These are phyloP conservation scores for Neurospora crassa DNA, from an alignment of 2,329 filamentous ascomycete genomes.

Conservation along the genomic window DNA sequence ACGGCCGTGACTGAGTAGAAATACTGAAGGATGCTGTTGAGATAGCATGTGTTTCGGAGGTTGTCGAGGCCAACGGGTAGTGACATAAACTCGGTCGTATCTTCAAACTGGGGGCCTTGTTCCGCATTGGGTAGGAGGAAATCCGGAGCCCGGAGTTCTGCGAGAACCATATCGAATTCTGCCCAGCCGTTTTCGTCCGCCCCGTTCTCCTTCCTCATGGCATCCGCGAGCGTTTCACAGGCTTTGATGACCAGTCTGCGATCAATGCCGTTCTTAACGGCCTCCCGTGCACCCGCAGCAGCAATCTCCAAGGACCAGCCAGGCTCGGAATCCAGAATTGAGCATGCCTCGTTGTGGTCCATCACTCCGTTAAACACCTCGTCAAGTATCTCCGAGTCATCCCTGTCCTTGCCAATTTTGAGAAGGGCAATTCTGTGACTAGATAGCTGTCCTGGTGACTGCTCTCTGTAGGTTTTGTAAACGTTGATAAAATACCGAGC, in stretches of 20 bases:
- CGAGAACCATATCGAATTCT: not conserved
- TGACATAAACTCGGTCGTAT: conserved; percentile 13
- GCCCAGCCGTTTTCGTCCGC: not conserved
- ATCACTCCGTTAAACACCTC: conserved; percentile 10
- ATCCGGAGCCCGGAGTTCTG: not conserved
- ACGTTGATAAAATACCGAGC: conserved; percentile 15
- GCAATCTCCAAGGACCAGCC: conserved; percentile 14
- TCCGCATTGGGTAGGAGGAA: not conserved
- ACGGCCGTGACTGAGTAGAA: conserved; percentile 82
- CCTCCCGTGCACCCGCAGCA: conserved; percentile 7
- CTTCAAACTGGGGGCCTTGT: not conserved
- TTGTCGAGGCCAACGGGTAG: conserved; percentile 81
- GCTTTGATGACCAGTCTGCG: conserved; percentile 12
- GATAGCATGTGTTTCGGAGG: conserved; percentile 95
- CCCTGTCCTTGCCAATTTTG: conserved; percentile 19
- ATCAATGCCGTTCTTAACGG: not conserved
- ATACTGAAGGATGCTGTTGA: conserved; percentile 94
- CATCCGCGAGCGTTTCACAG: conserved; percentile 9
- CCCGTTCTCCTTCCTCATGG: not conserved
- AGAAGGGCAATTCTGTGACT: conserved; percentile 20
- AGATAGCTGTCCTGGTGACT: conserved; percentile 19
- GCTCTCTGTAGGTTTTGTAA: conserved; percentile 15
- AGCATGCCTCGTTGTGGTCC: conserved; percentile 16
- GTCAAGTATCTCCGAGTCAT: conserved; percentile 13
- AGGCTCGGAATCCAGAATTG: conserved; percentile 11